These are phyloP conservation scores for Mycotypha africana DNA, from an alignment of 371 early-diverging fungal genomes.

Conservation along the genomic window DNA sequence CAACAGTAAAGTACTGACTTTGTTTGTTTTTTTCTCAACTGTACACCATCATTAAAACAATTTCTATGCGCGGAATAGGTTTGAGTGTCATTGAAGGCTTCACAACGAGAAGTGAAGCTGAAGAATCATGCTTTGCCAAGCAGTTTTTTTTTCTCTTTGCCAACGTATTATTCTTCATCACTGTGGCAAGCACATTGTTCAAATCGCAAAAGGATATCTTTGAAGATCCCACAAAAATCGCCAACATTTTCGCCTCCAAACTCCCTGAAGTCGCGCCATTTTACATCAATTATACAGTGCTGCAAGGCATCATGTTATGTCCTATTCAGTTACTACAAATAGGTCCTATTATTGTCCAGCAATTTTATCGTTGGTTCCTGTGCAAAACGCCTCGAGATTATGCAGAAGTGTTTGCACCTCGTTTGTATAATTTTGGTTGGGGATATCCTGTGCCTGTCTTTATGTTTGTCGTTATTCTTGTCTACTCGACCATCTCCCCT, in stretches of 20 bases:
- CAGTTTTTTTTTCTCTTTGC: conserved; percentile 85
- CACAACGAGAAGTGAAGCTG: conserved; percentile 64
- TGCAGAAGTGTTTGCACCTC: conserved; percentile 58
- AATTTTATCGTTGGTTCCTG: conserved; percentile 41
- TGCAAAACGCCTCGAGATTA: conserved; percentile 66
- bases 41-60: too few relatives aligned
- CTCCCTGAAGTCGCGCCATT: conserved; percentile 68
- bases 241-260: conserved; percentile 64
- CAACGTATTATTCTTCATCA: conserved; percentile 85
- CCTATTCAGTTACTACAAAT: conserved; percentile 62
- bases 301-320: conserved; percentile 58
- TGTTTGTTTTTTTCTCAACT: too few relatives aligned
- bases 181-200: conserved; percentile 74
- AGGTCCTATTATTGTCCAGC: conserved; percentile 51
- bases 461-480: conserved; percentile 69
- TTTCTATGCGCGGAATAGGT: too few relatives aligned
- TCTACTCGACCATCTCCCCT: conserved; percentile 81
- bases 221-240: conserved; percentile 59
- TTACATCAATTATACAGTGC: conserved; percentile 60
- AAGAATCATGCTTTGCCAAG: conserved; percentile 64
- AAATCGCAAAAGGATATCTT: conserved; percentile 66
- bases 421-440: conserved; percentile 63
- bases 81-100: conserved; percentile 57
- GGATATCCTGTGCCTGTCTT: conserved; percentile 67
- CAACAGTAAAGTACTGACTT: conserved; percentile 50